Conservation (phyloP, 768 basidiomycete genomes). For the Suillus hirtellus region DNA sequence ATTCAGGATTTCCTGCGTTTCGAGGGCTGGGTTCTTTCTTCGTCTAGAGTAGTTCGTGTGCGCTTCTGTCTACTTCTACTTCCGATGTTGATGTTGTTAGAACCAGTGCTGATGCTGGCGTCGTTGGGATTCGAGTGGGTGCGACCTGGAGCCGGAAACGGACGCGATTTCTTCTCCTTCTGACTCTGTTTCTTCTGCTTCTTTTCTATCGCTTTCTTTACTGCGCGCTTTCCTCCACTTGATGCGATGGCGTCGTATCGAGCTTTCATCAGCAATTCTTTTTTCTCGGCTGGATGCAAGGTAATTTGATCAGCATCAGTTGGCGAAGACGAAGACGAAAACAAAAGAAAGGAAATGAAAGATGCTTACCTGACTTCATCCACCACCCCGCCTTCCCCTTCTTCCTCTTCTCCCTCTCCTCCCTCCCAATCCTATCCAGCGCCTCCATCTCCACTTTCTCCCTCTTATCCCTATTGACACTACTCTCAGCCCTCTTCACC, state of each 20-base stretch:
- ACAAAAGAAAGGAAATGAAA: conserved; percentile 8
- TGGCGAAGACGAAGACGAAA: background rate
- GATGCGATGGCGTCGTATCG: conserved; percentile 77
- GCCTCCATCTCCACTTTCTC: conserved; percentile 74
- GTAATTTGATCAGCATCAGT: conserved; percentile 12
- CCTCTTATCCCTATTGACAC: conserved; percentile 69
- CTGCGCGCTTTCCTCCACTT: conserved; percentile 75
- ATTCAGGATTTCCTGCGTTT: conserved; percentile 25
- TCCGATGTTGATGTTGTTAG: background rate
- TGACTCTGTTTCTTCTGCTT: conserved; percentile 84
- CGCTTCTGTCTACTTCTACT: conserved; percentile 19
- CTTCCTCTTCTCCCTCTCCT: conserved; percentile 59
- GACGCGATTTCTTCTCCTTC: conserved; percentile 86
- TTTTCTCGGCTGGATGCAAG: conserved; percentile 66
- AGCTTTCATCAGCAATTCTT: conserved; percentile 68
- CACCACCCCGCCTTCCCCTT: conserved; percentile 84
- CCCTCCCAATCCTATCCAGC: conserved; percentile 44
- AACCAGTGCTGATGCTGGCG: background rate
- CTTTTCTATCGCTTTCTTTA: conserved; percentile 87
- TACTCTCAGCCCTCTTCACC: conserved; percentile 74
- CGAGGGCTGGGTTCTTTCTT: conserved; percentile 10
- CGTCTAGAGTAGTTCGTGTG: conserved; percentile 10
- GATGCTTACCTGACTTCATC: conserved; percentile 72
- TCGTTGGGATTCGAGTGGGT: background rate
- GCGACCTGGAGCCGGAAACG: conserved; percentile 43